Percentiles rank a stretch among this genome's conserved stretches.
Evolutionary conservation across 768 basidiomycete genomes (phyloP).

Genomic region (Naganishia antarctica): DNA sequence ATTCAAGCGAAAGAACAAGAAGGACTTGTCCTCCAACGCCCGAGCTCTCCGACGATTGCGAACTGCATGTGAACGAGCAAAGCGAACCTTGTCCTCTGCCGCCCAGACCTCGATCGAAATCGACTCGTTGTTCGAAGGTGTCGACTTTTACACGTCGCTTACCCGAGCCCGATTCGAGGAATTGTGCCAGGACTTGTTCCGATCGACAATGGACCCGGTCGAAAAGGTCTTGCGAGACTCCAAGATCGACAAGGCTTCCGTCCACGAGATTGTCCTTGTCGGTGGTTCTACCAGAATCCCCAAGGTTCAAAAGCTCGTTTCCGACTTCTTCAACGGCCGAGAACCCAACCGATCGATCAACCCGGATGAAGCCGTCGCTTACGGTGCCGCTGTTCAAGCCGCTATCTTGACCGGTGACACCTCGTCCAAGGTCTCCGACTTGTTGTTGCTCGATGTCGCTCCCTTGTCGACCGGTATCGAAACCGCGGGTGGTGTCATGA

Average conservation of each 20-base stretch:
- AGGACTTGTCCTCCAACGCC: slow-evolving; percentile 86
- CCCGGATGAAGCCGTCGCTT: slow-evolving; percentile 98
- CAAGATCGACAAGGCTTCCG: slow-evolving; percentile 92
- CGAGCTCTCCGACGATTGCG: slow-evolving; percentile 93
- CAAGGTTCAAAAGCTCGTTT: slow-evolving; percentile 96
- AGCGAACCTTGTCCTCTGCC: slow-evolving; percentile 94
- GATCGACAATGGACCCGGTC: slow-evolving; percentile 59
- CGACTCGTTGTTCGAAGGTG: slow-evolving; percentile 93
- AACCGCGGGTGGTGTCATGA: slow-evolving; percentile 97
- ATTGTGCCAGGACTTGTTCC: slow-evolving; percentile 51
- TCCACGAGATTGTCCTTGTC: slow-evolving; percentile 65
- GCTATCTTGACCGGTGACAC: slow-evolving; percentile 96
- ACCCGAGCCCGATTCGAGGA: slow-evolving; percentile 81
- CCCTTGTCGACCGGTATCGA: slow-evolving; percentile 98
- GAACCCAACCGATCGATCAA: slow-evolving; percentile 95
- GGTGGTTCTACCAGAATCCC: slow-evolving; percentile 90
- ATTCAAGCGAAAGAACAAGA: slow-evolving; percentile 91
- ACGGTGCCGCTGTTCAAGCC: slow-evolving; percentile 97
- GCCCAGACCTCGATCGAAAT: slow-evolving; percentile 96
- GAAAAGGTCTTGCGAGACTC: slow-evolving; percentile 97
- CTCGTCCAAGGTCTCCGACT: slow-evolving; percentile 80
- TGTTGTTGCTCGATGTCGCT: slow-evolving; percentile 92
- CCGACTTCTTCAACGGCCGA: slow-evolving; percentile 93
- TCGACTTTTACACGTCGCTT: slow-evolving; percentile 98
- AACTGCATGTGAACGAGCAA: slow-evolving; percentile 98